A percentile compares a stretch with the other conserved stretches of the same genome.
Evolutionary conservation across 1,284 basidiomycete species (phyloP).

Genomic region (Coniferiporia weirii): DNA sequence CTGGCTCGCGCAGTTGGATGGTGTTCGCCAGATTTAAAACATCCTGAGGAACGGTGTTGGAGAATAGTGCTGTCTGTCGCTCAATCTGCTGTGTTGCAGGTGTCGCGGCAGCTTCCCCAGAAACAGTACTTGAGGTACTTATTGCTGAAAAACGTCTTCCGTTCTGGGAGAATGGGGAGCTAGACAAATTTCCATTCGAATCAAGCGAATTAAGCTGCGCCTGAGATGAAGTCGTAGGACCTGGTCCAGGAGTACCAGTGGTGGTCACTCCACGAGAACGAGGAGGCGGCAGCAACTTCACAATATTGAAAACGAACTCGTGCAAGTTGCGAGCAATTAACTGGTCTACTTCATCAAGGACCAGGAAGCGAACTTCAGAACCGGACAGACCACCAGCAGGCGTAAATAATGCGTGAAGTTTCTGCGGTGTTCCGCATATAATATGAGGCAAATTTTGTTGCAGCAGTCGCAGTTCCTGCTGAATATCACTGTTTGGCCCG

Average conservation of each 20-base stretch:
- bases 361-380: constrained; percentile 84
- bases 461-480: constrained; percentile 75
- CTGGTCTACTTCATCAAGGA: constrained; percentile 97
- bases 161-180: constrained; percentile 45
- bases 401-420: constrained; percentile 91
- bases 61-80: constrained; percentile 94
- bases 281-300: constrained; percentile 83
- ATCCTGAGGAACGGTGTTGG: constrained; percentile 91
- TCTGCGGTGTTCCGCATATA: constrained; percentile 95
- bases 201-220: constrained; percentile 51
- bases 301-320: constrained; percentile 90
- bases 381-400: constrained; percentile 69
- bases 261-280: constrained; percentile 55
- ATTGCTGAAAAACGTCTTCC: constrained; percentile 56
- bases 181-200: constrained; percentile 25
- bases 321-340: constrained; percentile 94
- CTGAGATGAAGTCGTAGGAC: constrained; percentile 30
- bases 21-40: constrained; percentile 85
- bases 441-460: constrained; percentile 92
- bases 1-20: constrained; percentile 90
- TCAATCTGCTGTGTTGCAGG: constrained; percentile 48
- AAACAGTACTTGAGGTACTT: constrained; percentile 34
- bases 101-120: constrained; percentile 26
- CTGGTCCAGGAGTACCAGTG: constrained; percentile 34
- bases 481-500: constrained; percentile 59